Conservation (phyloP, 768 basidiomycete species). For the Mycena pura region DNA sequence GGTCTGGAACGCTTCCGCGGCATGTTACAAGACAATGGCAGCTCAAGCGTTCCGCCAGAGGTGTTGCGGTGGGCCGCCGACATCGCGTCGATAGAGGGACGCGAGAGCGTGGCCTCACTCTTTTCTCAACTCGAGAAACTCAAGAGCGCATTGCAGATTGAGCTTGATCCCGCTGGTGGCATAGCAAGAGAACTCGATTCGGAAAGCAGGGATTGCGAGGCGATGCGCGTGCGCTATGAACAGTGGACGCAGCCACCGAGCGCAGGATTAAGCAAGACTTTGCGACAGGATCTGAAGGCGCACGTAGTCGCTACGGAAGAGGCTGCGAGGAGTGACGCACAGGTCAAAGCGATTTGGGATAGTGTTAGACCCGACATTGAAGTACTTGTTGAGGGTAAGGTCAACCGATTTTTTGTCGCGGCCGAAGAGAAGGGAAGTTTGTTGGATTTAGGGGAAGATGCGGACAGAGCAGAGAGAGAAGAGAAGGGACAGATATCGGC, state of each 20-base stretch:
- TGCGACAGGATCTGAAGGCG: slow-evolving; percentile 81
- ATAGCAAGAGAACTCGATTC: slow-evolving; percentile 73
- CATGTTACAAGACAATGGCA: slow-evolving; percentile 70
- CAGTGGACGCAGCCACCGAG: slow-evolving; percentile 91
- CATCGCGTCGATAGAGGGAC: slow-evolving; percentile 70
- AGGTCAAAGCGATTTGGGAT: slow-evolving; percentile 78
- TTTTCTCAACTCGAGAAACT: slow-evolving; percentile 64
- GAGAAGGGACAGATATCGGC: slow-evolving; percentile 73
- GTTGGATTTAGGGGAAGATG: slow-evolving; percentile 69
- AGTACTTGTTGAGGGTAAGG: slow-evolving; percentile 61
- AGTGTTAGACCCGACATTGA: slow-evolving; percentile 68
- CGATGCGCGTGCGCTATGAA: slow-evolving; percentile 85
- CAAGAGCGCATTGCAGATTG: slow-evolving; percentile 61
- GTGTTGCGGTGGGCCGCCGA: slow-evolving; percentile 79
- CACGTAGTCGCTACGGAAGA: slow-evolving; percentile 76
- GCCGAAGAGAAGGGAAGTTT: slow-evolving; percentile 45
- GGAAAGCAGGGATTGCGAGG: slow-evolving; percentile 89
- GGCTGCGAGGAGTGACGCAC: slow-evolving; percentile 79
- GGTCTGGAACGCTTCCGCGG: slow-evolving; percentile 71
- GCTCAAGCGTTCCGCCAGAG: slow-evolving; percentile 73
- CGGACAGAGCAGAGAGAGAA: slow-evolving; percentile 57
- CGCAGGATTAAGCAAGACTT: slow-evolving; percentile 69
- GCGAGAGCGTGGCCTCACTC: slow-evolving; percentile 69
- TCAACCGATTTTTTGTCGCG: slow-evolving; percentile 65
- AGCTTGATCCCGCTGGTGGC: slow-evolving; percentile 55